These are phyloP conservation scores for Triangularia setosa DNA, from an alignment of 2,329 filamentous ascomycete species.

Conservation along the genomic window DNA sequence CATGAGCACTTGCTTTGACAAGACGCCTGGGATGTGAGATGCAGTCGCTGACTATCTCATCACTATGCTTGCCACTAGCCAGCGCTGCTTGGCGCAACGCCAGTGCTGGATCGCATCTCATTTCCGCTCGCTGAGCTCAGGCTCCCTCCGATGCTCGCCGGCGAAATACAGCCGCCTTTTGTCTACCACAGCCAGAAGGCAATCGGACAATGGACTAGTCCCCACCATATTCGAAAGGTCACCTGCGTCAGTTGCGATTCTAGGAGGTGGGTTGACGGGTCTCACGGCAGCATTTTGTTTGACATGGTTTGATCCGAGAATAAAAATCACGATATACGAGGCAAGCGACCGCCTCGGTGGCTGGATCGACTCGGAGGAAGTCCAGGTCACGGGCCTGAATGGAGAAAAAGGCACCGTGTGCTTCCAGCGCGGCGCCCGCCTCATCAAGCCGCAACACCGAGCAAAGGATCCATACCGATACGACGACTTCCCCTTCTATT, in stretches of 20 bases:
- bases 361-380: slow-evolving; percentile 70
- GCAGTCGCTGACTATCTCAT: slow-evolving; percentile 3
- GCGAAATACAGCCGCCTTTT: background rate
- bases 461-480: slow-evolving; percentile 34
- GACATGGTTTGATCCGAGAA: slow-evolving; percentile 58
- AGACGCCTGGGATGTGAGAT: slow-evolving; percentile 9
- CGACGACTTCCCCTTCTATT: slow-evolving; percentile 64
- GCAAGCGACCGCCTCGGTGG: slow-evolving; percentile 67
- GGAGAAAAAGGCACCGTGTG: slow-evolving; percentile 56
- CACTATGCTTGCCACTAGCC: slow-evolving; percentile 22
- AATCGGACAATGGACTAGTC: background rate
- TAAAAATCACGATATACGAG: slow-evolving; percentile 80
- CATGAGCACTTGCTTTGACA: background rate
- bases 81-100: slow-evolving; percentile 18
- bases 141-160: background rate
- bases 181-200: background rate
- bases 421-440: slow-evolving; percentile 82
- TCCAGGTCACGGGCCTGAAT: slow-evolving; percentile 49
- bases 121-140: background rate
- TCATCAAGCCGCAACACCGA: slow-evolving; percentile 53
- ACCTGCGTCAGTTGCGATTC: slow-evolving; percentile 52
- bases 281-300: slow-evolving; percentile 76
- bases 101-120: background rate
- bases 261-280: slow-evolving; percentile 82
- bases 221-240: background rate